Conservation (phyloP, 148 eudicot genomes). For the Spergularia marina region DNA sequence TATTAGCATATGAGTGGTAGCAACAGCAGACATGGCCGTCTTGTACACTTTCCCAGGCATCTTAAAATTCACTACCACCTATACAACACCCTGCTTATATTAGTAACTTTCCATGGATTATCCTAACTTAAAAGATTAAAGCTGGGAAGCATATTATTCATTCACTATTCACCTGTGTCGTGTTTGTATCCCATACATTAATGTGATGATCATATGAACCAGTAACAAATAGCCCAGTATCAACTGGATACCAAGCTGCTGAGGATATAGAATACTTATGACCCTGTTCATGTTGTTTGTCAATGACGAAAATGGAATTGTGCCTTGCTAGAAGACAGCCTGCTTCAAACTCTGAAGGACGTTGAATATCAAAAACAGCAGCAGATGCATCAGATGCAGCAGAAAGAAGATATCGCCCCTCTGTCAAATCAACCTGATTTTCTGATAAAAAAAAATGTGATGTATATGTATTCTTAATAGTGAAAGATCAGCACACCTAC, state of each 20-base stretch:
- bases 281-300: constrained; percentile 82
- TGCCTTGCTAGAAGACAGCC: constrained; percentile 67
- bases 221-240: constrained; percentile 85
- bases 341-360: constrained; percentile 58
- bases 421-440: constrained; percentile 98
- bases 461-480: constrained; percentile 27
- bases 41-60: constrained; percentile 97
- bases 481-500: background rate
- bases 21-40: constrained; percentile 85
- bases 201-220: constrained; percentile 92
- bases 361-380: constrained; percentile 83
- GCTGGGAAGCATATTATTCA: background rate
- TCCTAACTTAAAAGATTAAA: background rate
- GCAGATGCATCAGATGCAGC: constrained; percentile 88
- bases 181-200: constrained; percentile 96
- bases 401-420: constrained; percentile 85
- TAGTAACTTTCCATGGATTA: background rate
- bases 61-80: constrained; percentile 86
- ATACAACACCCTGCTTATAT: constrained; percentile 12
- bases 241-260: constrained; percentile 93
- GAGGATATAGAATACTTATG: constrained; percentile 84
- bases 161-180: constrained; percentile 57
- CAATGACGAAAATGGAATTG: constrained; percentile 51
- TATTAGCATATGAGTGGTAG: constrained; percentile 89
- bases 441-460: constrained; percentile 47